These are phyloP conservation scores for Kazachstania psychrophila DNA, from an alignment of 805 yeast genomes.

Conservation along the genomic window DNA sequence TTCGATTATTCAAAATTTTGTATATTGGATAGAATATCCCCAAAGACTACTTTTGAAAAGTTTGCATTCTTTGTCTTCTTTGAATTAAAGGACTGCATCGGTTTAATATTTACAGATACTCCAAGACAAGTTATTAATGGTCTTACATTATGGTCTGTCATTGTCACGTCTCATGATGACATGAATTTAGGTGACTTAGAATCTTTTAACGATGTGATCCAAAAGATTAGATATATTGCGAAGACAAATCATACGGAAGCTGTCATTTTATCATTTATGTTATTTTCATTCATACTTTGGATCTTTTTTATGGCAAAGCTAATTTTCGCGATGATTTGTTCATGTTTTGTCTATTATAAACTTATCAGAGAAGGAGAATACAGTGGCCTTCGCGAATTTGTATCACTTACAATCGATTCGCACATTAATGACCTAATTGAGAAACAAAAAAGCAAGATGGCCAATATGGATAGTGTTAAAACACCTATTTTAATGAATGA, in stretches of 20 bases:
- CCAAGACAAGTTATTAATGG: slow-evolving; percentile 83
- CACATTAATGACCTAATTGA: slow-evolving; percentile 39
- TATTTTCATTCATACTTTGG: slow-evolving; percentile 67
- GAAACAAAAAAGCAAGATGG: slow-evolving; percentile 9
- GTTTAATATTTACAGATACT: slow-evolving; percentile 63
- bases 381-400: slow-evolving; percentile 48
- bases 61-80: slow-evolving; percentile 55
- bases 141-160: slow-evolving; percentile 49
- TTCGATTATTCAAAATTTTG: slow-evolving; percentile 59
- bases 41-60: slow-evolving; percentile 53
- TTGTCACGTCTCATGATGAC: slow-evolving; percentile 25
- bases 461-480: background rate
- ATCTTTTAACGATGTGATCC: slow-evolving; percentile 26
- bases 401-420: slow-evolving; percentile 49
- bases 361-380: slow-evolving; percentile 33
- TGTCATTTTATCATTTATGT: slow-evolving; percentile 61
- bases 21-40: slow-evolving; percentile 58
- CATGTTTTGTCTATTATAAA: slow-evolving; percentile 44
- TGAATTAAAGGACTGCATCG: slow-evolving; percentile 52
- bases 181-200: slow-evolving; percentile 26
- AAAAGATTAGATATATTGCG: slow-evolving; percentile 49
- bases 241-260: slow-evolving; percentile 52
- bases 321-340: slow-evolving; percentile 41
- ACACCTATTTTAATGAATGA: slow-evolving; percentile 1
- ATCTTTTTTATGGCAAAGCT: slow-evolving; percentile 51